Conservation (phyloP, 2,329 filamentous ascomycete genomes). For the Atkinsonella hypoxylon region DNA sequence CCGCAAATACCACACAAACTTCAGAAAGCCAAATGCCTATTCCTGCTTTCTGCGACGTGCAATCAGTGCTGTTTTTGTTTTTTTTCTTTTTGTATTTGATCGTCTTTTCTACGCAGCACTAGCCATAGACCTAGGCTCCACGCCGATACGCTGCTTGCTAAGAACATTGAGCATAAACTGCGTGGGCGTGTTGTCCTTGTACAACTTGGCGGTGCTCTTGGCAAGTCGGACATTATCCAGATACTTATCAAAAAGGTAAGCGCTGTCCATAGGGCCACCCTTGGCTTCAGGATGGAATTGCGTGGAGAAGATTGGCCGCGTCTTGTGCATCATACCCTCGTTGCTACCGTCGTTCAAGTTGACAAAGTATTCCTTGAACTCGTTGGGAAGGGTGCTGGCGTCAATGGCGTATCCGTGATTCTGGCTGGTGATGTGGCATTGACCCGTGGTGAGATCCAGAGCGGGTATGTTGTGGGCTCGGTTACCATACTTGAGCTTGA, state of each 20-base stretch:
- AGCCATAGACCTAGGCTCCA: constrained; percentile 52
- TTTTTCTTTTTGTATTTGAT: too few relatives aligned
- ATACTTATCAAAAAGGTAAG: constrained; percentile 95
- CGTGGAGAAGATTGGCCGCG: constrained; percentile 91
- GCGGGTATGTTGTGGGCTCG: constrained; percentile 98
- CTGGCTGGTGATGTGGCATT: constrained; percentile 97
- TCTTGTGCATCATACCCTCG: constrained; percentile 94
- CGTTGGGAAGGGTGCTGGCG: constrained; percentile 62
- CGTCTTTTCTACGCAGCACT: constrained; percentile 28
- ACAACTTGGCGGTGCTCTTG: constrained; percentile 70
- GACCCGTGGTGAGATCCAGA: constrained; percentile 84
- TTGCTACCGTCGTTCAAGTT: constrained; percentile 97
- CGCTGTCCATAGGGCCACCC: constrained; percentile 89
- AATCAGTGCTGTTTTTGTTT: constrained; percentile 1
- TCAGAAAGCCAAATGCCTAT: constrained; percentile 3
- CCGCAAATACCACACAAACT: not conserved
- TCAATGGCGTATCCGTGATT: constrained; percentile 98
- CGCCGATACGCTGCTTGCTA: constrained; percentile 88
- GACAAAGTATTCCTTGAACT: constrained; percentile 97
- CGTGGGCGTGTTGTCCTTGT: constrained; percentile 77
- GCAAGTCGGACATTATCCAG: constrained; percentile 79
- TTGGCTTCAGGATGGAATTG: constrained; percentile 99
- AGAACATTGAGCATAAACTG: constrained; percentile 83
- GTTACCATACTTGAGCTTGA: constrained; percentile 99
- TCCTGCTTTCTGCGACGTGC: not conserved